Evolutionary conservation across 2,329 filamentous ascomycete genomes (phyloP), one percentile per base, ranked within the genome.

Genomic region (Colletotrichum abscissum): DNA sequence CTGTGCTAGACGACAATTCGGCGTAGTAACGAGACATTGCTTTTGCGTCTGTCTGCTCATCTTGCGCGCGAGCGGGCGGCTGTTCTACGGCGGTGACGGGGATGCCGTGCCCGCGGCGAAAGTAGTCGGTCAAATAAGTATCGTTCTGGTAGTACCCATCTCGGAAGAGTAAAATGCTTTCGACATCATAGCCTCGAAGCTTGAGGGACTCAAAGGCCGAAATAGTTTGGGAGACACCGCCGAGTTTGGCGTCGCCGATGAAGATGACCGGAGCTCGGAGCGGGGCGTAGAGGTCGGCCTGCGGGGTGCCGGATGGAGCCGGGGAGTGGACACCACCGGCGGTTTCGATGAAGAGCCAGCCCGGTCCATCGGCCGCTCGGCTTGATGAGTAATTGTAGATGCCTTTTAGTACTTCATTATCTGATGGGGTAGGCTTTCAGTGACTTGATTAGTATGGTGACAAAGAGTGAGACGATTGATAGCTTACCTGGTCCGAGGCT

Each of bases 261-360:
- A 97, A 88, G 16, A 97, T 82, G 1, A 93, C 89, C 0, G 95
- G 94, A 1, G 93, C 82, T n/a, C 94, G 88, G 1, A 97, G 82
- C 0, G 93, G 91, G 24, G 92, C 86, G 79, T 95, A 97, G 1
- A 95, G 83, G 78, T 97, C 94, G 2, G 92, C 94, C 79, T 97
- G 94, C 0, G 92, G 91, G 1, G 88, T 92, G 11, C 94, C 93
- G 46, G 92, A 94, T 1, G 94, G 94, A 0, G 90, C 90, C 0
- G 94, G 94, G 0, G 94, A 96, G 74, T 96, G 91, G 0, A 96
- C 93, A 1, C 94, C 94, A 1, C 94, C 94, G 1, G 94, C 94
- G 1, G 94, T 97, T 80, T 97, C 94, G 58, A 97, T 85, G 59
- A 97, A 87, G 1, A 93, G 83, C 81, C 92, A 90, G n/a, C 89